Base-by-base conservation (phyloP, 352 stramenopile genomes). In the Pythium myriotylum region DNA sequence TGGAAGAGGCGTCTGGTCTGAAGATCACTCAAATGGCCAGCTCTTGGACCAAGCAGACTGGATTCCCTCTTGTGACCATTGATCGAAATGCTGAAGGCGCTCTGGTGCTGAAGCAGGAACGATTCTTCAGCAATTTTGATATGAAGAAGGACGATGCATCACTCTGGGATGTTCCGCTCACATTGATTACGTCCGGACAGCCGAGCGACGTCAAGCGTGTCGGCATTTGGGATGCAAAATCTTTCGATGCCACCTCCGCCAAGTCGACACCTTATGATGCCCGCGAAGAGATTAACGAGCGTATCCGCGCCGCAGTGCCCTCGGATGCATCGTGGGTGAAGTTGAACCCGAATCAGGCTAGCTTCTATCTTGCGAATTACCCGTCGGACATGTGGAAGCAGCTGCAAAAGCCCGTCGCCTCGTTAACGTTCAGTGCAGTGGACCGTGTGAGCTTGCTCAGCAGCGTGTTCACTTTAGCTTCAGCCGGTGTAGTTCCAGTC, bases 301-400 rank as follows among this genome's bases (percentile, higher is more conserved):
- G 94, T 48, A 86, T 95, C 16, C 72, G 89, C 47, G 80, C 53
- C 14, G 63, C 90, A 17, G 77, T 74, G 5, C 70, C 89, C 46
- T 60, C 68, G 22, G 41, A 35, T 16, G 62, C 72, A 17, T 74
- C 76, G 20, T 99, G 91, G 92, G 82, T 99, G 54, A 98, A 98
- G 74, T 76, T 99, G 13, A 99, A 99, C 79, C 89, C 88, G 16
- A 88, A 89, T 59, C 96, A 99, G 63, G 81, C 97, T 56, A 91
- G 96, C 27, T 97, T 96, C 35, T 97, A 98, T 76, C 76, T 97
- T 19, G 93, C 98, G n/a, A 94, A 96, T 52, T 97, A 97, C 68
- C 86, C 88, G 5, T 68, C 80, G 5, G 81, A 86, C 35, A 86
- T 98, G 76, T 93, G 97, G 72, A 76, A 85, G 26, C 77, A 80